Base-by-base conservation (phyloP, 2,329 filamentous ascomycete genomes). In the Aspergillus bombycis region DNA sequence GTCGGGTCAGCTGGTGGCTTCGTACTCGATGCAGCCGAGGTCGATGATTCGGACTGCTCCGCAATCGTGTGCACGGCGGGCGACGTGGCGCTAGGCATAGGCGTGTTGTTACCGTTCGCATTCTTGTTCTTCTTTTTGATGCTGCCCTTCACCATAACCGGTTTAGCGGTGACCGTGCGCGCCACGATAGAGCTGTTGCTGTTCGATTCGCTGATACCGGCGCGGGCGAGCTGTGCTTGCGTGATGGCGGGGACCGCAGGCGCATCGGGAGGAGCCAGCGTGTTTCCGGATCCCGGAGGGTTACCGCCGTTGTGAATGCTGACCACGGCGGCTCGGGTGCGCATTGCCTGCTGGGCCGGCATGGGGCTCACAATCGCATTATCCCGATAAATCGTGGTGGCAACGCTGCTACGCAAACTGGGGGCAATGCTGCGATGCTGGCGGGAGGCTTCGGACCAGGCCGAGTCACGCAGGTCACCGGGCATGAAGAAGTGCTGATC, bases 401-500 rank as follows among this genome's bases (percentile, higher is more conserved):
- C 94, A 67, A 98, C 91, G 74, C 91, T 94, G 56, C 78, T 80
- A 58, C 82, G 79, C 50, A 83, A 66, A 65, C 80, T 84, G 21
- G 81, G 81, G 4, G 80, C 75, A 59, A 84, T 75, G 65, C 85
- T 88, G 65, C 79, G 83, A 60, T 82, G 80, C 16, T 77, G 79
- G 58, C 82, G 84, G 1, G 91, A 92, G 65, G 91, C 86, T 65
- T 87, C 91, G 6, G 93, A 96, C 79, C 94, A 97, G 14, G 93
- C 94, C 8, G 93, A 97, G 79, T 96, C 93, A 68, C 94, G 91
- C 53, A 97, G 85, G 74, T 97, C 93, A 64, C 91, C 91, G 12
- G 94, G 94, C 70, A 96, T 90, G 78, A 97, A 97, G 84, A 96
- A 97, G 75, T 96, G 92, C 73, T 95, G 91, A 65, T 96, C 92